Conservation (phyloP, 257 asterid species). For the Verbena officinalis region DNA sequence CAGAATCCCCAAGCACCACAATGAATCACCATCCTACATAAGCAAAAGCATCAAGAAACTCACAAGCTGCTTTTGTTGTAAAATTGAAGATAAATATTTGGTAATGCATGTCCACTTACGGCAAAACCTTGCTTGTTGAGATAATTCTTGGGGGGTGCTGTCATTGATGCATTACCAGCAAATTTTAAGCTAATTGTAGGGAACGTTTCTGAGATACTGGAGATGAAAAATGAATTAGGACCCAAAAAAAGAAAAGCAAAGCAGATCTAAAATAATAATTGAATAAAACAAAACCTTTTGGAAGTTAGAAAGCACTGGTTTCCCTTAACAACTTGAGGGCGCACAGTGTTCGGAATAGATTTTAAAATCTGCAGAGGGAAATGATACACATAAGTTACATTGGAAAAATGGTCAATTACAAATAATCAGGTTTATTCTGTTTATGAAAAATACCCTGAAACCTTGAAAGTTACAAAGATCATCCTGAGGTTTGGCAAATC, state of each 20-base stretch:
- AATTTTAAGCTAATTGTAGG: conserved; percentile 79
- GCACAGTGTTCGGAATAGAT: conserved; percentile 64
- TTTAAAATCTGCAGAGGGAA: conserved; percentile 58
- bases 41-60: conserved; percentile 5
- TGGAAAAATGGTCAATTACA: background rate
- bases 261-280: background rate
- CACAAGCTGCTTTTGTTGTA: too few relatives aligned
- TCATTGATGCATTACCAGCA: conserved; percentile 88
- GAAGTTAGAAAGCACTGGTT: conserved; percentile 75
- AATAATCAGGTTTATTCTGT: too few relatives aligned
- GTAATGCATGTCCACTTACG: conserved; percentile 54
- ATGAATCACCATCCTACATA: conserved; percentile 74
- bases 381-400: background rate
- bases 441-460: too few relatives aligned
- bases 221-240: conserved; percentile 10
- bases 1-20: conserved; percentile 94
- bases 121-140: conserved; percentile 85
- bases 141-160: conserved; percentile 77
- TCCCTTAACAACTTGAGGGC: conserved; percentile 62
- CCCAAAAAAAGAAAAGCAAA: conserved; percentile 15
- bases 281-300: conserved; percentile 63
- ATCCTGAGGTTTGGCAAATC: too few relatives aligned
- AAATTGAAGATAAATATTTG: background rate
- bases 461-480: too few relatives aligned
- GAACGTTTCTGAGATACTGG: conserved; percentile 65